Conservation (phyloP, 331 rosid species). For the Telfairia occidentalis region DNA sequence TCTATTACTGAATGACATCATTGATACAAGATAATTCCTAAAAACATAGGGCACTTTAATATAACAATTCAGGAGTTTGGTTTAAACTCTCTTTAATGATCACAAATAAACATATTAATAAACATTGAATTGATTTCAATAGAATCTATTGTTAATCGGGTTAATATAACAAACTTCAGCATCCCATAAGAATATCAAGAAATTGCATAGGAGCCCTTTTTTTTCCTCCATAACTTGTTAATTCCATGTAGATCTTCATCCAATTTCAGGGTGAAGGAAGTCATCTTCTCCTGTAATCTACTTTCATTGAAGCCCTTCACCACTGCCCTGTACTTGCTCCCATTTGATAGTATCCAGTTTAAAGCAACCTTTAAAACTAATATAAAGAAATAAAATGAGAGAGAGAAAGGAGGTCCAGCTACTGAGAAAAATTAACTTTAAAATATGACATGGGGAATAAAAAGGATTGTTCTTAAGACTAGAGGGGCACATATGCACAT, state of each 20-base stretch:
- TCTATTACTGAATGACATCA: not conserved
- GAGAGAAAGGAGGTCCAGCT: too few species aligned
- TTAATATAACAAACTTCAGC: too few species aligned
- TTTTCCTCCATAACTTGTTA: constrained; percentile 45
- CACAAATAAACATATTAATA: not conserved
- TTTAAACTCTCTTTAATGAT: not conserved
- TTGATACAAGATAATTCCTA: not conserved
- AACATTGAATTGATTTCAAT: constrained; percentile 4
- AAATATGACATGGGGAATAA: too few species aligned
- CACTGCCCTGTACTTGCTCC: constrained; percentile 64
- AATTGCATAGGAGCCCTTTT: too few species aligned
- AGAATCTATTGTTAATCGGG: too few species aligned
- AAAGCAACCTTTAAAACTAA: too few species aligned
- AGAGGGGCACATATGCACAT: too few species aligned
- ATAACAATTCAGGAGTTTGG: not conserved
- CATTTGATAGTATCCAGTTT: too few species aligned
- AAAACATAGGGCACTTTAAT: not conserved
- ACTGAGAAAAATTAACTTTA: too few species aligned
- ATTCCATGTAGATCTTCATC: constrained; percentile 43
- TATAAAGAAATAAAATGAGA: too few species aligned
- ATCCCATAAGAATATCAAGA: too few species aligned
- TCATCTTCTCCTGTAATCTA: constrained; percentile 54
- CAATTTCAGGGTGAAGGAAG: constrained; percentile 35
- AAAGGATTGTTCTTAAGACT: too few species aligned
- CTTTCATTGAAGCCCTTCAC: constrained; percentile 58